Percentiles rank a stretch among this genome's conserved stretches.
Evolutionary conservation across 257 asterid genomes (phyloP).

Genomic region (Cinchona pubescens): DNA sequence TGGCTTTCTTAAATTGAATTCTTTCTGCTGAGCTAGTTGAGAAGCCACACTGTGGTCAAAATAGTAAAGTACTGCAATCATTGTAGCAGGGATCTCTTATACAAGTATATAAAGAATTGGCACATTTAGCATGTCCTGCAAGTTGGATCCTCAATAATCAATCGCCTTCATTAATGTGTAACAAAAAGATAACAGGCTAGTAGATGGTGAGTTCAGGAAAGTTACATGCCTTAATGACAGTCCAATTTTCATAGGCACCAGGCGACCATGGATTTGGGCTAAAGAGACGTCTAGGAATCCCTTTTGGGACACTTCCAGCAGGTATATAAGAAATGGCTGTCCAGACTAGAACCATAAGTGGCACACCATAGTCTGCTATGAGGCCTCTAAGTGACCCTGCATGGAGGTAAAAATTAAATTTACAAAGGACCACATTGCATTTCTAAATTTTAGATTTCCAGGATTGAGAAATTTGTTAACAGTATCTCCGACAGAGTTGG

Average conservation of each 20-base stretch:
- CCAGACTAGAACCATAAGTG: slow-evolving; percentile 89
- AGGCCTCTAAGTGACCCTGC: slow-evolving; percentile 86
- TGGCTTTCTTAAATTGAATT: slow-evolving; percentile 80
- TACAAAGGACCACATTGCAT: too few species aligned
- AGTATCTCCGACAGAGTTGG: not conserved
- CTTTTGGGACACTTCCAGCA: slow-evolving; percentile 65
- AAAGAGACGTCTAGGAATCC: slow-evolving; percentile 82
- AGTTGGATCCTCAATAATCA: not conserved
- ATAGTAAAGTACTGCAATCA: slow-evolving; percentile 90
- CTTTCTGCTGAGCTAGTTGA: slow-evolving; percentile 85
- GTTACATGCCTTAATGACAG: slow-evolving; percentile 66
- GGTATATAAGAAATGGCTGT: slow-evolving; percentile 81
- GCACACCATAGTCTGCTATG: slow-evolving; percentile 91
- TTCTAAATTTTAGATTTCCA: not conserved
- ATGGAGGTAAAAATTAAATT: too few species aligned
- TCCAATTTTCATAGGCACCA: slow-evolving; percentile 87
- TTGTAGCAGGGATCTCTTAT: slow-evolving; percentile 84
- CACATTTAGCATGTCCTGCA: slow-evolving; percentile 75
- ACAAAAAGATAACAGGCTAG: not conserved
- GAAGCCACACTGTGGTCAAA: slow-evolving; percentile 94
- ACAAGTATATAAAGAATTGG: slow-evolving; percentile 69
- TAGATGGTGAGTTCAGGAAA: not conserved
- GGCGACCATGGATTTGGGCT: slow-evolving; percentile 99
- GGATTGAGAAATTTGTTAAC: not conserved
- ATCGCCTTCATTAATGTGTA: not conserved